A percentile compares a stretch with the other conserved stretches of the same genome.
These are phyloP conservation scores for Cymbopogon citratus DNA, from an alignment of 176 grass and related monocot genomes.

Conservation along the genomic window DNA sequence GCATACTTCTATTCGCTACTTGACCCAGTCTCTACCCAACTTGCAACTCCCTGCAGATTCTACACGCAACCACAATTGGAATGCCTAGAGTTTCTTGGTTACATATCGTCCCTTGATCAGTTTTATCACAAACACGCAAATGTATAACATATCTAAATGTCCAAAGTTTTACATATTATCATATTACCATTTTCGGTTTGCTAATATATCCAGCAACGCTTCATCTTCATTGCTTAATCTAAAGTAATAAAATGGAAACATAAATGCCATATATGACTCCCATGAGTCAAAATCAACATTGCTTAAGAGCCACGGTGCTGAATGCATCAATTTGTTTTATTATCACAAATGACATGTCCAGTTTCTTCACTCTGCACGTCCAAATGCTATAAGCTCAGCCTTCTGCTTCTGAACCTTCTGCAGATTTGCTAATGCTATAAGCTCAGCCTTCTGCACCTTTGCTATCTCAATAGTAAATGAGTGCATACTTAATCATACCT, in stretches of 20 bases:
- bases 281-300: not conserved
- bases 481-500: not conserved
- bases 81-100: no score
- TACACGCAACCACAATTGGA: no score
- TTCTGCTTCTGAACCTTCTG: not conserved
- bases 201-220: not conserved
- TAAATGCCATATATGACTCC: not conserved
- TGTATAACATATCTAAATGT: no score
- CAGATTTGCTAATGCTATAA: not conserved
- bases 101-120: no score
- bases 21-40: no score
- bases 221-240: not conserved
- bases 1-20: no score
- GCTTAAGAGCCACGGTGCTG: not conserved
- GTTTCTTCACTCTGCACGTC: not conserved
- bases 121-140: no score
- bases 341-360: not conserved
- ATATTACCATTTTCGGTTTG: not conserved
- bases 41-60: no score
- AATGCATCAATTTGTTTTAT: not conserved
- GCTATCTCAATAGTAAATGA: not conserved
- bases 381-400: not conserved
- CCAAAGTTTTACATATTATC: constrained; percentile 1
- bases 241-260: not conserved
- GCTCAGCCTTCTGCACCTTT: not conserved